phyloP scores from a whole-genome alignment of 1,139 yeast genomes.

The Nematodospora anomalae region DNA sequence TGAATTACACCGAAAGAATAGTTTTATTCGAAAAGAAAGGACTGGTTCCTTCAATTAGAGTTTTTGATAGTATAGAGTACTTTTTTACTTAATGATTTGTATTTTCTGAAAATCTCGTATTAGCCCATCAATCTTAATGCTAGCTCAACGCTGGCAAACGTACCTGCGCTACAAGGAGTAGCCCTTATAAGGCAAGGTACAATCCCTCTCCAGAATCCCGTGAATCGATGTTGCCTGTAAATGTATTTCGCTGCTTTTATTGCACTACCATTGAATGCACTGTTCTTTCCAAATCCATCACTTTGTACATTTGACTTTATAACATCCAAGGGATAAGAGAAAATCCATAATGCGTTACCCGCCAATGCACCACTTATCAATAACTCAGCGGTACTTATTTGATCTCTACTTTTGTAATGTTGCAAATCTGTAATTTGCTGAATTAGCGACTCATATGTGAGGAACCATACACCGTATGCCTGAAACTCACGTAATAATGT shows the following conservation, averaged over 20 bases:
- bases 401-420: conserved; percentile 43
- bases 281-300: conserved; percentile 51
- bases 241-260: conserved; percentile 49
- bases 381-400: conserved; percentile 61
- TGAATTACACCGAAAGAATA: conserved; percentile 21
- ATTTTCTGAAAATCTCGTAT: no score
- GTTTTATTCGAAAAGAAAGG: conserved; percentile 15
- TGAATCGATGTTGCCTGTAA: conserved; percentile 44
- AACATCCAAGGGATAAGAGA: conserved; percentile 72
- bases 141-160: conserved; percentile 75
- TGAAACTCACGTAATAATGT: conserved; percentile 70
- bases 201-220: conserved; percentile 73
- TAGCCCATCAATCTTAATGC: conserved; percentile 59
- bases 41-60: conserved; percentile 6
- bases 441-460: conserved; percentile 66
- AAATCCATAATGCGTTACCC: conserved; percentile 71
- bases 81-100: neutral
- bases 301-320: conserved; percentile 70
- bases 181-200: conserved; percentile 71
- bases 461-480: conserved; percentile 83
- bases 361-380: conserved; percentile 67
- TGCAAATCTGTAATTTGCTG: conserved; percentile 34
- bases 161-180: conserved; percentile 73
- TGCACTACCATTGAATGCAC: conserved; percentile 48
- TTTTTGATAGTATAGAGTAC: neutral